Base-by-base conservation (phyloP, 1,139 yeast species). In the Debaryomycetaceae sp. region DNA sequence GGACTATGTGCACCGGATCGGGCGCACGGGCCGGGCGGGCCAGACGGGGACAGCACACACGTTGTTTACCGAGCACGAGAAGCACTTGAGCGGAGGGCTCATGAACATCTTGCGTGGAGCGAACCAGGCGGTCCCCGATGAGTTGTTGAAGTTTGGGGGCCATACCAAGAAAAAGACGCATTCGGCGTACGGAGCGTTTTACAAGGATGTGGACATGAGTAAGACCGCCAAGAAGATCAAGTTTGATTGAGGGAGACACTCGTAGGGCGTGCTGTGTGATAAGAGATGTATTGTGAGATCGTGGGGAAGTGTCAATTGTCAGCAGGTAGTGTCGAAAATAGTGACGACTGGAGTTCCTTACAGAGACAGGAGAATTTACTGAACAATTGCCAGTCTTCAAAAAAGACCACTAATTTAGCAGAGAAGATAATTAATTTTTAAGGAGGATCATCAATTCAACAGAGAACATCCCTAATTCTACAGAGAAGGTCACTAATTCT, bases 1-100 rank as follows among this genome's bases (percentile, higher is more conserved):
- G 58, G 98, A 92, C 59, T 90, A 90, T 48, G 98, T 90, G 28
- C 98, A 90, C 55, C 75, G 98, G 60, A 90, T 90, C 43, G 98
- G 98, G 41, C 79, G 98, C 68, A 90, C 98, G 13, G 98, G 98
- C 37, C 78, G 99, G 62, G 98, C 98, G 12, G 98, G 98, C 26
- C 85, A 81, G 55, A 67, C 86, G 2, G 99, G 99, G 48, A 73
- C 75, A 38, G 95, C 99, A 13, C 93, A 87, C 50, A 90, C 98
- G 2, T 65, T 90, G 32, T 90, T 90, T 62, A 92, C 99, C 6
- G 97, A 87, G 43, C 94, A 87, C 46, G 98, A 90, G 53, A 90
- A 90, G 57, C 98, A 90, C 52, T 68, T 92, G 32, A 81, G 95
- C 38, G 99, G 99, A 37, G 97, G 95, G 3, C 65, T 90, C 43